Evolutionary conservation across 108 stramenopile species (phyloP).

Genomic region (Nannochloropsis gaditana): DNA sequence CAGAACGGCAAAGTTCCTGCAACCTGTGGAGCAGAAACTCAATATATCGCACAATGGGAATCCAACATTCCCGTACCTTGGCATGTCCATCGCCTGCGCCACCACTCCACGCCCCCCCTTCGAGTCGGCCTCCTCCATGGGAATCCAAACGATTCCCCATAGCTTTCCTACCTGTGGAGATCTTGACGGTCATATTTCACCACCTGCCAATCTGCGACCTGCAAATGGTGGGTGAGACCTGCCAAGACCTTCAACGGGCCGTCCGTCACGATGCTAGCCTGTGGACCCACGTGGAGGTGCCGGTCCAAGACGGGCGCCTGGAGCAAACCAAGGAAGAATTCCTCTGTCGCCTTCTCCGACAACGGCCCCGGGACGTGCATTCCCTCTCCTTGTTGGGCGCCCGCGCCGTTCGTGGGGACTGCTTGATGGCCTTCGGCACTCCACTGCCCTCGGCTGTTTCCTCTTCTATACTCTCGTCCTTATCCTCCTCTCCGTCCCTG

Average conservation of each 20-base stretch:
- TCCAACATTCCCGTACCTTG: constrained; percentile 2
- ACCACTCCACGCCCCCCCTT: background rate
- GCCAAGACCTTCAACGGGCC: background rate
- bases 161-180: background rate
- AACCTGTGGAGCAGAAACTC: too few species aligned
- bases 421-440: background rate
- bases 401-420: background rate
- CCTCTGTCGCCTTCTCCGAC: constrained; percentile 12
- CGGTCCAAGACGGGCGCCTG: background rate
- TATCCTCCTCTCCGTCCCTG: background rate
- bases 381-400: background rate
- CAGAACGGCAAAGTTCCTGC: too few species aligned
- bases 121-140: background rate
- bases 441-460: background rate
- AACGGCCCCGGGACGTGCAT: background rate
- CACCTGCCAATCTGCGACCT: constrained; percentile 13
- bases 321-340: background rate
- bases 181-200: background rate
- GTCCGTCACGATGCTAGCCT: background rate
- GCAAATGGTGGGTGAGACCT: constrained; percentile 5
- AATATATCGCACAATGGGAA: background rate
- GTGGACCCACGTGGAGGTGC: background rate
- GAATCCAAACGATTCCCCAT: background rate
- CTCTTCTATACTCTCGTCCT: background rate
- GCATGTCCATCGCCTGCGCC: background rate